Conservation (phyloP, 768 basidiomycete genomes). For the Amanita rimosa region DNA sequence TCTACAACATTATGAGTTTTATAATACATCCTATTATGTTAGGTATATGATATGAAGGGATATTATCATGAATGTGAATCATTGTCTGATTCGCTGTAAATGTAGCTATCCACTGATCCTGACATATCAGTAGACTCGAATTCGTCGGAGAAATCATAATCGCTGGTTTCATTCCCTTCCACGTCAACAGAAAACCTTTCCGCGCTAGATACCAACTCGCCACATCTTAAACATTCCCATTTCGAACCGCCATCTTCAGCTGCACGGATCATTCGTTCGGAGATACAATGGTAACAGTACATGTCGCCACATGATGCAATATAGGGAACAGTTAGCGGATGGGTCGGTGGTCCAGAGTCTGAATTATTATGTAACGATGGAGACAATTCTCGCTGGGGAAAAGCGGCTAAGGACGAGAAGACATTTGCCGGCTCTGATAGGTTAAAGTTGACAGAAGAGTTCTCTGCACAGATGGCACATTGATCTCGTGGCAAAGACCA, state of each 20-base stretch:
- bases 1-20: neutral
- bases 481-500: conserved; percentile 58
- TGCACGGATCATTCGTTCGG: conserved; percentile 67
- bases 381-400: conserved; percentile 11
- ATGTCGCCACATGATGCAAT: conserved; percentile 72
- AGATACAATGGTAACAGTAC: conserved; percentile 92
- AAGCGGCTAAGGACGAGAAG: conserved; percentile 26
- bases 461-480: conserved; percentile 87
- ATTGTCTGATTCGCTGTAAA: conserved; percentile 25
- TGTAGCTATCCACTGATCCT: conserved; percentile 39
- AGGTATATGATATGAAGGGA: neutral
- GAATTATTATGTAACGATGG: conserved; percentile 13
- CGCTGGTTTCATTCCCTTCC: conserved; percentile 33
- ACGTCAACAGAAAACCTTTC: conserved; percentile 44
- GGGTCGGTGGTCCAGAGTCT: conserved; percentile 34
- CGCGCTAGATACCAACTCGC: conserved; percentile 48
- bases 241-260: conserved; percentile 47
- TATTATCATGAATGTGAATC: conserved; percentile 2
- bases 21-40: neutral
- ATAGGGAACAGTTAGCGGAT: conserved; percentile 76
- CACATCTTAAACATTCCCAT: conserved; percentile 85
- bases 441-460: conserved; percentile 50
- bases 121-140: conserved; percentile 41
- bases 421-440: conserved; percentile 40
- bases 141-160: conserved; percentile 47